These are phyloP conservation scores for Glebionis coronaria DNA, from an alignment of 129 eudicot species.

Conservation along the genomic window DNA sequence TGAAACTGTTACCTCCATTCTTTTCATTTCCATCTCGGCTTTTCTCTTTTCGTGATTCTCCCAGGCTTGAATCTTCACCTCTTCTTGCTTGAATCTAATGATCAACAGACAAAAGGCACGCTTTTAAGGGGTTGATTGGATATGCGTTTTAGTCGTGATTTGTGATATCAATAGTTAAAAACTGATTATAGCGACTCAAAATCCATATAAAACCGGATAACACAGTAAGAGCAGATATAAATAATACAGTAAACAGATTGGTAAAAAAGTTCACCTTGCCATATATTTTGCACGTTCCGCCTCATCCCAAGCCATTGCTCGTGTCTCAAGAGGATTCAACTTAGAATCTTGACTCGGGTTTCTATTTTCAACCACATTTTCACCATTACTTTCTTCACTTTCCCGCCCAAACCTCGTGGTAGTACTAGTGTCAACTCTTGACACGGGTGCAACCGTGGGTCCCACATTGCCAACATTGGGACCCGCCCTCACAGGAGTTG, in stretches of 20 bases:
- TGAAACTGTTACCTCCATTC: conserved; percentile 62
- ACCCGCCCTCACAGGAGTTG: conserved; percentile 52
- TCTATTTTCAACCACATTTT: conserved; percentile 25
- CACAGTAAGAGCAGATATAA: no score
- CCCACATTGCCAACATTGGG: conserved; percentile 39
- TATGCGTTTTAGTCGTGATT: no score
- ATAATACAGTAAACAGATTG: no score
- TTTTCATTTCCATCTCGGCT: conserved; percentile 90
- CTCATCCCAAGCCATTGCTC: conserved; percentile 97
- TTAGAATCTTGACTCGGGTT: conserved; percentile 27
- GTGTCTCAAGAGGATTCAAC: conserved; percentile 64
- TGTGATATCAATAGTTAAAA: no score
- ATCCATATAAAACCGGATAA: no score
- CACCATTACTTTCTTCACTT: conserved; percentile 40
- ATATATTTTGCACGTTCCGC: conserved; percentile 88
- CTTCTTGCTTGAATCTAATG: conserved; percentile 91
- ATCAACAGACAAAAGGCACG: no score
- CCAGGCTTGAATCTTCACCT: conserved; percentile 96
- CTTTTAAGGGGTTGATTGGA: no score
- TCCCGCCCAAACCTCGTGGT: conserved; percentile 44
- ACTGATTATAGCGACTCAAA: no score
- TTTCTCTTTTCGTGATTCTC: conserved; percentile 93
- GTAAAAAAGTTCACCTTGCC: conserved; percentile 56
- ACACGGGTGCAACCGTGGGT: conserved; percentile 16
- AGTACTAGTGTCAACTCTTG: conserved; percentile 24